These are phyloP conservation scores for Naganishia onofrii DNA, from an alignment of 768 basidiomycete genomes.

Conservation along the genomic window DNA sequence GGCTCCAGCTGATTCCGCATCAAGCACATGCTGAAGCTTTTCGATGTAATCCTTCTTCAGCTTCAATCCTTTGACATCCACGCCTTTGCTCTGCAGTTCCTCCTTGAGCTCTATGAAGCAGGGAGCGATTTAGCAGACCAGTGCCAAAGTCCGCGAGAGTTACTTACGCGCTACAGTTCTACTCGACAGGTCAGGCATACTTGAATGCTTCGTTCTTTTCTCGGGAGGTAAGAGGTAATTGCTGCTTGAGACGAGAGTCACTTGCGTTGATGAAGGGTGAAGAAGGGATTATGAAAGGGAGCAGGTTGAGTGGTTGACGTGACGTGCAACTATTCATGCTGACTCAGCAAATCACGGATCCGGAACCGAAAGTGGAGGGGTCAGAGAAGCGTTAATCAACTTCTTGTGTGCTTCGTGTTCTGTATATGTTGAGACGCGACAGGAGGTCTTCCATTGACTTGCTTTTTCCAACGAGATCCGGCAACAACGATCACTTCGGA, in stretches of 20 bases:
- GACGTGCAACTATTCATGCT: not conserved
- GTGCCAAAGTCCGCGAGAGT: not conserved
- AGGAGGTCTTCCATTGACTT: not conserved
- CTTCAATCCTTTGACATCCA: slow-evolving; percentile 47
- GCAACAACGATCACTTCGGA: not conserved
- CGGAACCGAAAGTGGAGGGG: not conserved
- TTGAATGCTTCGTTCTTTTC: not conserved
- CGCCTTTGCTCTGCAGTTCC: slow-evolving; percentile 44
- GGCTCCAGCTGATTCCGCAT: not conserved
- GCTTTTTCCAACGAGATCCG: not conserved
- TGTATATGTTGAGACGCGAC: not conserved
- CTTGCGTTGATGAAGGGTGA: not conserved
- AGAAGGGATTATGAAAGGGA: not conserved
- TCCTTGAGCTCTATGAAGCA: slow-evolving; percentile 42
- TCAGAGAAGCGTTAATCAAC: slow-evolving; percentile 7
- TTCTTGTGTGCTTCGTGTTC: not conserved
- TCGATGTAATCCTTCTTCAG: slow-evolving; percentile 41
- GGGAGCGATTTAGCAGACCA: not conserved
- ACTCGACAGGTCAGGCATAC: slow-evolving; percentile 10
- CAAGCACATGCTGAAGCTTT: not conserved
- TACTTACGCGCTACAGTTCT: slow-evolving; percentile 20
- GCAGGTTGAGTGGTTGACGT: not conserved
- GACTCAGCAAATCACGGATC: not conserved
- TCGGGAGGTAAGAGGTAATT: not conserved
- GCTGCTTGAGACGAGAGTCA: not conserved